Base-by-base conservation (phyloP, 2,329 filamentous ascomycete species). In the Nothophaeocryptopus gaeumannii region DNA sequence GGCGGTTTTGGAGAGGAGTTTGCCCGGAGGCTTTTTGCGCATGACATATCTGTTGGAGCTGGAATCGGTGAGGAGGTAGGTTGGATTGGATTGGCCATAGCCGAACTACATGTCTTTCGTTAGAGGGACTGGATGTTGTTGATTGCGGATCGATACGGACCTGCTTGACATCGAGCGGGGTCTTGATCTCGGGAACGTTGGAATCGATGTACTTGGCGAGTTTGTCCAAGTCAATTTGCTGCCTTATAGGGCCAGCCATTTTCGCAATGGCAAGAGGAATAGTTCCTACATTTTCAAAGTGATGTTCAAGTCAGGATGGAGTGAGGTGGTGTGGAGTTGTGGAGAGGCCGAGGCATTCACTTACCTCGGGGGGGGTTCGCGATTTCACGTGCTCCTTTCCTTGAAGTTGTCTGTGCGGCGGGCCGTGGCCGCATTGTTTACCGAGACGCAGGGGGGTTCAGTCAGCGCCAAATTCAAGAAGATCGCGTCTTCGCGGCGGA, bases 21-120 rank as follows among this genome's bases (percentile, higher is more conserved):
- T 84, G 57, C 93, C 93, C n/a, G 93, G 92, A 1, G 93, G 93
- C 74, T 97, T 97, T 80, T 99, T 97, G 69, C 93, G 89, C 76
- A 97, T 81, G 31, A 99, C 93, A 73, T 85, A 96, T 66, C 84
- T 83, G 60, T 76, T 70, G 44, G 84, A 82, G 66, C 83, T 78
- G 58, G 82, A 77, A 45, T 84, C 84, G 12, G 84, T 95, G 65
- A 97, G 78, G 65, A 92, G 89, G 74, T 97, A 99, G 2, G 93
- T 99, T 38, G 93, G 93, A 69, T 97, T 99, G 51, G 89, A 96
- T 74, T 97, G 93, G 53, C 93, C 93, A 69, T 95, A 97, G 63
- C 91, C 89, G 68, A 97, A 99, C 88, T 97, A 64, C 32, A 43
- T 12, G 11, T 15, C 10, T 11, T 13, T n/a, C 36, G 33, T 35